These are phyloP conservation scores for Fraxinus pennsylvanica DNA, from an alignment of 257 asterid genomes.

Conservation along the genomic window DNA sequence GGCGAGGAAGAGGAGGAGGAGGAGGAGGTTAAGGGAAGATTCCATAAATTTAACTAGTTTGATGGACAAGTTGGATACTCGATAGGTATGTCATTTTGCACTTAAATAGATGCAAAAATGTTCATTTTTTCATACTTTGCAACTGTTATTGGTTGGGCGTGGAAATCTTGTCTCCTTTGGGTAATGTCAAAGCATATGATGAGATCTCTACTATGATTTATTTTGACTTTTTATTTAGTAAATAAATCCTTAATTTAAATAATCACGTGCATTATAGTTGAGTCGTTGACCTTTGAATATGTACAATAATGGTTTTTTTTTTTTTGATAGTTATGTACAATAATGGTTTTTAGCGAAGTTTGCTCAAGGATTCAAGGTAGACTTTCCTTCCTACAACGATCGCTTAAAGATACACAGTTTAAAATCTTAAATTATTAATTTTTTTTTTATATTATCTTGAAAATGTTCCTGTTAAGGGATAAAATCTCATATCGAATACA, in stretches of 20 bases:
- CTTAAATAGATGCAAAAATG: conserved; percentile 35
- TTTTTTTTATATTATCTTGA: no score
- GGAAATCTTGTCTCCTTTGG: conserved; percentile 27
- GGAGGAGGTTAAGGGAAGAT: conserved; percentile 35
- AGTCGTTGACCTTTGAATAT: not conserved
- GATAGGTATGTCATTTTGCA: not conserved
- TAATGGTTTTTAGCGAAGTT: not conserved
- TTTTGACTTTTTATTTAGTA: not conserved
- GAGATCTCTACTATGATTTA: not conserved
- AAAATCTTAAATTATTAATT: no score
- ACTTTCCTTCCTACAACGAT: not conserved
- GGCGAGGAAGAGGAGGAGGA: conserved; percentile 39
- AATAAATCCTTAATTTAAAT: not conserved
- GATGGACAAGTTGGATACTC: conserved; percentile 9
- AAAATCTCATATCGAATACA: no score
- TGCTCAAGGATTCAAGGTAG: not conserved
- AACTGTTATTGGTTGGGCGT: conserved; percentile 24
- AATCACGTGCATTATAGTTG: not conserved
- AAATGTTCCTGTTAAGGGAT: no score
- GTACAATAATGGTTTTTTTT: not conserved
- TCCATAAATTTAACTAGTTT: conserved; percentile 28
- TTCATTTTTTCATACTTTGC: not conserved
- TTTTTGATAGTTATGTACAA: no score
- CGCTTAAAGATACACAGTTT: not conserved
- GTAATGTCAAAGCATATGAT: not conserved